Percentiles rank a stretch among this genome's conserved stretches.
Conservation (phyloP, 768 basidiomycete genomes). For the Kwoniella dendrophila region DNA sequence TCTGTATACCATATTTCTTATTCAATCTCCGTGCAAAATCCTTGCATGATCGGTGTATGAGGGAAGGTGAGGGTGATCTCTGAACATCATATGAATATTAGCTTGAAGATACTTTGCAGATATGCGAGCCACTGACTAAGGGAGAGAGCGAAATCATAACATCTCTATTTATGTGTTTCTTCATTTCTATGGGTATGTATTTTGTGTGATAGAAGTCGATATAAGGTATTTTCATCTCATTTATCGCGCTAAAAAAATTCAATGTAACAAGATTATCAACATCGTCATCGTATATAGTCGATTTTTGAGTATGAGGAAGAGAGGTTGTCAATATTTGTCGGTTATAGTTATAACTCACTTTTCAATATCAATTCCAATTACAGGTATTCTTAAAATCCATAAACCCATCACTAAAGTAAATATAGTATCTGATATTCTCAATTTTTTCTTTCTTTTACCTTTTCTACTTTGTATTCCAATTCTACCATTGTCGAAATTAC, state of each 20-base stretch:
- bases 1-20: slow-evolving; percentile 63
- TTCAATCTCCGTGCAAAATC: slow-evolving; percentile 66
- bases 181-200: slow-evolving; percentile 66
- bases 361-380: slow-evolving; percentile 74
- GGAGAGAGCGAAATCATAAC: slow-evolving; percentile 70
- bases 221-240: slow-evolving; percentile 76
- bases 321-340: too few species aligned
- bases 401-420: slow-evolving; percentile 73
- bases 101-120: neutral
- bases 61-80: slow-evolving; percentile 64
- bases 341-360: too few species aligned
- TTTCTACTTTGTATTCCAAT: neutral
- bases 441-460: slow-evolving; percentile 26
- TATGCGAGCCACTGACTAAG: slow-evolving; percentile 58
- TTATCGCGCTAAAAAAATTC: slow-evolving; percentile 64
- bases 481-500: neutral
- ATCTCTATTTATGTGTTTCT: slow-evolving; percentile 72
- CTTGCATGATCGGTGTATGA: slow-evolving; percentile 51
- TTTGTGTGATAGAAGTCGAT: slow-evolving; percentile 65
- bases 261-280: too few species aligned
- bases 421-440: slow-evolving; percentile 62
- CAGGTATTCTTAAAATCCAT: slow-evolving; percentile 77
- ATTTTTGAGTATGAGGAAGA: too few species aligned
- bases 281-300: too few species aligned
- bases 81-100: slow-evolving; percentile 48